A percentile compares a stretch with the other conserved stretches of the same genome.
Conservation (phyloP, 2,329 filamentous ascomycete species). For the Fusarium oxysporum region DNA sequence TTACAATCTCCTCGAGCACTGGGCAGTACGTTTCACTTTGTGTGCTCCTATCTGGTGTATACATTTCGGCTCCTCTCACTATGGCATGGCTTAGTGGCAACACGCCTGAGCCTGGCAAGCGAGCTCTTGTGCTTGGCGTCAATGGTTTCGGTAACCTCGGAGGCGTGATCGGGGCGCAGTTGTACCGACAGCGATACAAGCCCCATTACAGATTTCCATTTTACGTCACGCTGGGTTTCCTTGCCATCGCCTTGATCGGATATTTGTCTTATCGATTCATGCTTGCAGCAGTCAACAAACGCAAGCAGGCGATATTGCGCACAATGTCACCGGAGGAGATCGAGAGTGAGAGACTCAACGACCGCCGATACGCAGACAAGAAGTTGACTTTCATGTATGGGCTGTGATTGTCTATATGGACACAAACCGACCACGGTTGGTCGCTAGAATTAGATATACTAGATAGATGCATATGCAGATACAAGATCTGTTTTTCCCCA, state of each 20-base stretch:
- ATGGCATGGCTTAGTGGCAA: conserved; percentile 47
- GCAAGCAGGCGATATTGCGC: conserved; percentile 29
- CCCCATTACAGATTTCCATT: conserved; percentile 44
- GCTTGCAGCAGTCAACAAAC: conserved; percentile 36
- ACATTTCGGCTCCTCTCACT: conserved; percentile 44
- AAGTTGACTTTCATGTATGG: conserved; percentile 47
- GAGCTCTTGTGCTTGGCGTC: conserved; percentile 45
- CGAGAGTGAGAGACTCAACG: conserved; percentile 42
- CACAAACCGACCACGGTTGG: not conserved
- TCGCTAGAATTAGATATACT: conserved; percentile 7
- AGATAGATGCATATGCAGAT: conserved; percentile 20
- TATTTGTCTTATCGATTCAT: conserved; percentile 41
- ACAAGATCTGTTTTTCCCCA: not conserved
- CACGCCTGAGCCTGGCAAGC: conserved; percentile 46
- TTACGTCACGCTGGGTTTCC: conserved; percentile 42
- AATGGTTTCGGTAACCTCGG: conserved; percentile 46
- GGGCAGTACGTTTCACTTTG: conserved; percentile 43
- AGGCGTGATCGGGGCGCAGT: conserved; percentile 43
- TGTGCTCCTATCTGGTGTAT: conserved; percentile 43
- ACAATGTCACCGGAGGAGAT: conserved; percentile 40
- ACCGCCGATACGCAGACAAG: conserved; percentile 44
- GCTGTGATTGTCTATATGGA: conserved; percentile 22
- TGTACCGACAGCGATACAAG: conserved; percentile 40
- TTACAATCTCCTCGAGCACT: conserved; percentile 37
- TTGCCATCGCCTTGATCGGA: conserved; percentile 37